These are phyloP conservation scores for Chlorella sp. DNA, from an alignment of 139 green algal species.

Conservation along the genomic window DNA sequence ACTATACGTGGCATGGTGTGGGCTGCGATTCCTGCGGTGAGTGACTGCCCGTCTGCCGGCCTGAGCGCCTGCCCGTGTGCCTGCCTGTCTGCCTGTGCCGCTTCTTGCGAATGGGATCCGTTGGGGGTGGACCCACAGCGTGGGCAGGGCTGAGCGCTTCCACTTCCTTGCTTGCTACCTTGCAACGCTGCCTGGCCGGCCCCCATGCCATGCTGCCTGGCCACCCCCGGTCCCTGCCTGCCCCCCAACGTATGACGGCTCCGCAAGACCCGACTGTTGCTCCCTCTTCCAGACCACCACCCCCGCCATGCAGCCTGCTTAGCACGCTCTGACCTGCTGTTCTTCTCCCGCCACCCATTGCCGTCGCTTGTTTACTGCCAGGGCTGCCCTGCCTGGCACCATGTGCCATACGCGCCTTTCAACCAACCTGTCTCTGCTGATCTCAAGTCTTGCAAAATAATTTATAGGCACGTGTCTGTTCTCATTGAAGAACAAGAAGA, in stretches of 20 bases:
- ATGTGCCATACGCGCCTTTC: too few relatives aligned
- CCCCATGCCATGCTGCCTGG: too few relatives aligned
- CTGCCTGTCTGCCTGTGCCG: background rate
- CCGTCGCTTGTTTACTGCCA: background rate
- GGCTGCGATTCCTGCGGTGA: conserved; percentile 52
- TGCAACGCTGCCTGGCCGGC: background rate
- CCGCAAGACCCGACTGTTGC: background rate
- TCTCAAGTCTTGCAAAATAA: too few relatives aligned
- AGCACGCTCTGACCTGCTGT: background rate
- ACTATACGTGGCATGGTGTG: conserved; percentile 43
- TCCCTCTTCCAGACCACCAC: background rate
- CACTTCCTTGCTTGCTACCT: background rate
- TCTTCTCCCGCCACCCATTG: background rate
- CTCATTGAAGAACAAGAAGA: too few relatives aligned
- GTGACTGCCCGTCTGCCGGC: background rate
- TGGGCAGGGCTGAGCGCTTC: too few relatives aligned
- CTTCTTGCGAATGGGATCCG: background rate
- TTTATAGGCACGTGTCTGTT: too few relatives aligned
- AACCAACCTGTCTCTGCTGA: too few relatives aligned
- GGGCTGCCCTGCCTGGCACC: too few relatives aligned
- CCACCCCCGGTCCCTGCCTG: too few relatives aligned
- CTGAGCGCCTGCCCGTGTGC: too few relatives aligned
- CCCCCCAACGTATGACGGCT: too few relatives aligned
- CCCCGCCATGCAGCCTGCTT: background rate
- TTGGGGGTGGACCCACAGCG: too few relatives aligned